Conservation (phyloP, 768 basidiomycete species). For the Sutorius australiensis region DNA sequence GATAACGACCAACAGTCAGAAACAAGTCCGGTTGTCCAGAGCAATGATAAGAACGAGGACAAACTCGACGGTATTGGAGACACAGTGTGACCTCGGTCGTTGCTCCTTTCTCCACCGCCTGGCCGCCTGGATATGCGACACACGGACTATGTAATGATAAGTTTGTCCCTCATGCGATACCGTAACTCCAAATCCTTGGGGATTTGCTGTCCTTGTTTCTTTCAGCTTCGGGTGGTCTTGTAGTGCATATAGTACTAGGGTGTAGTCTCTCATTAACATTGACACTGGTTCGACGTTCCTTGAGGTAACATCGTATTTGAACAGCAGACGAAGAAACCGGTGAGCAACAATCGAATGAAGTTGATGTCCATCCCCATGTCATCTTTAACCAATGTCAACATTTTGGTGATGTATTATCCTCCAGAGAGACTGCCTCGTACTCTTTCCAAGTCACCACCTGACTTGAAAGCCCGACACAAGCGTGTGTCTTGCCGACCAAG, state of each 20-base stretch:
- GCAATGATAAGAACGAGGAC: conserved; percentile 8
- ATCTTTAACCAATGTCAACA: background rate
- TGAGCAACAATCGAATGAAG: background rate
- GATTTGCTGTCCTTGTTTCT: background rate
- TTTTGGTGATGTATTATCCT: background rate
- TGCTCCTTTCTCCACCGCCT: too few species aligned
- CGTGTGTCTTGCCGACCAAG: background rate
- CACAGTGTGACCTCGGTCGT: background rate
- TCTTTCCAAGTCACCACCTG: too few species aligned
- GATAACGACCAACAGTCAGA: background rate
- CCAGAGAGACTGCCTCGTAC: too few species aligned
- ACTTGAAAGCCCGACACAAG: background rate
- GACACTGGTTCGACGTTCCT: background rate
- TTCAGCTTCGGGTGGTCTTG: background rate
- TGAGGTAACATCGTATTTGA: background rate
- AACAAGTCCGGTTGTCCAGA: background rate
- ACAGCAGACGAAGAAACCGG: background rate
- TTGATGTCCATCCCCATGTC: background rate
- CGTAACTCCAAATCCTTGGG: background rate
- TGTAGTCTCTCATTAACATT: background rate
- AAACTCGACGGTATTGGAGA: background rate
- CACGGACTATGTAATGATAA: background rate
- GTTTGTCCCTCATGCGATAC: background rate
- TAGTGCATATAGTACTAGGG: background rate
- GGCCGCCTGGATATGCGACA: background rate